These are phyloP conservation scores for Gypsophila paniculata DNA, from an alignment of 179 eudicot species.

Conservation along the genomic window DNA sequence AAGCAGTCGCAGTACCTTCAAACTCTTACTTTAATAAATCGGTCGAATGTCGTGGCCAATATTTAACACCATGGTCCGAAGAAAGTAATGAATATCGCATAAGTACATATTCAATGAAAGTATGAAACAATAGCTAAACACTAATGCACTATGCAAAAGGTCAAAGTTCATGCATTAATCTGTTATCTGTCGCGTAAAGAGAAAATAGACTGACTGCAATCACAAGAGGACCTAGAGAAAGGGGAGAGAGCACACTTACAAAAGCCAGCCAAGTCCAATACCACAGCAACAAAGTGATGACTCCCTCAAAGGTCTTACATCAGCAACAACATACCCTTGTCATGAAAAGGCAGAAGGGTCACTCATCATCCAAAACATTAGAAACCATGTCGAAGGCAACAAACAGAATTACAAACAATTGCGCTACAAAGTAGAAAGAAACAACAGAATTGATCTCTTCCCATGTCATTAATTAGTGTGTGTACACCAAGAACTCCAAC, in stretches of 20 bases:
- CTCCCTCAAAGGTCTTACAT: conserved; percentile 56
- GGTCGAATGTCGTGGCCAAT: no score
- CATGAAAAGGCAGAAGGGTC: conserved; percentile 13
- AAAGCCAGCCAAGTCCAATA: conserved; percentile 82
- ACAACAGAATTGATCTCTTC: no score
- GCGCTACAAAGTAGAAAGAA: no score
- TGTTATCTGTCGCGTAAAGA: background rate
- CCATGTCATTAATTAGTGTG: no score
- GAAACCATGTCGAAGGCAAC: background rate
- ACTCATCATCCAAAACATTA: conserved; percentile 7
- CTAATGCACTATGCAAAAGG: background rate
- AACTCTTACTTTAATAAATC: no score
- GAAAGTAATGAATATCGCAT: no score
- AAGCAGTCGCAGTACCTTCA: no score
- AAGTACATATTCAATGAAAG: no score
- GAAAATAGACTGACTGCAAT: background rate
- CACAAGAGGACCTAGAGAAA: background rate
- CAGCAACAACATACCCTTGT: conserved; percentile 61
- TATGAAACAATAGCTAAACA: no score
- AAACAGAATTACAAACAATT: background rate
- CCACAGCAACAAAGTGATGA: conserved; percentile 84
- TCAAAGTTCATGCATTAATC: background rate
- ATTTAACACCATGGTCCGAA: no score
- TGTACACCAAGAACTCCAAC: no score
- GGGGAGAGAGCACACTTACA: conserved; percentile 50